A percentile compares a stretch with the other conserved stretches of the same genome.
Evolutionary conservation across 2,329 filamentous ascomycete genomes (phyloP).

Genomic region (Pseudogymnoascus sp.): DNA sequence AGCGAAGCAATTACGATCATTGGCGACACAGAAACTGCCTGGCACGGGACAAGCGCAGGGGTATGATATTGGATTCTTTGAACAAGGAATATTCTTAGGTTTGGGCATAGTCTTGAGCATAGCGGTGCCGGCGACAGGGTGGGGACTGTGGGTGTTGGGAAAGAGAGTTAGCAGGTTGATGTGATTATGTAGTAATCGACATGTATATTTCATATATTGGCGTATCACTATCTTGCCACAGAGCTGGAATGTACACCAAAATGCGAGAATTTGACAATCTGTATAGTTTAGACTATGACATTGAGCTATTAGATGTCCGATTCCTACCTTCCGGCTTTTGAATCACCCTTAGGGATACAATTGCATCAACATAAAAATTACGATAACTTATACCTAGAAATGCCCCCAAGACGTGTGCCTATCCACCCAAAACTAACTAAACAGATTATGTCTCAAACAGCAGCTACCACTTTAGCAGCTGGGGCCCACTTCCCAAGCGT

Average conservation of each 20-base stretch:
- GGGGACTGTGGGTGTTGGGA: neutral
- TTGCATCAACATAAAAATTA: neutral
- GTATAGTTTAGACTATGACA: too few relatives aligned
- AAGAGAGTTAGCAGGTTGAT: neutral
- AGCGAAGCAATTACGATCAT: neutral
- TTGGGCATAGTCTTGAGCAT: conserved; percentile 18
- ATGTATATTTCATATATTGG: neutral
- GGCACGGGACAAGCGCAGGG: conserved; percentile 31
- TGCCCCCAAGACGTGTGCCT: neutral
- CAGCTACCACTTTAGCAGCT: neutral
- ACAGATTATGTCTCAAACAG: neutral
- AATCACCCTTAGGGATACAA: neutral
- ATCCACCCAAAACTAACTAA: neutral
- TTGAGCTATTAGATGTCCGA: too few relatives aligned
- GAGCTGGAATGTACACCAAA: neutral
- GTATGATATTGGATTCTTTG: conserved; percentile 39
- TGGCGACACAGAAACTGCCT: conserved; percentile 19
- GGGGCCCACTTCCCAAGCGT: conserved; percentile 39
- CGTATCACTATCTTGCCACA: neutral
- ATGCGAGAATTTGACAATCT: neutral
- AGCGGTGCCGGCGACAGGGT: neutral
- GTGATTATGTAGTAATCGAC: neutral
- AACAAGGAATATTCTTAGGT: conserved; percentile 38
- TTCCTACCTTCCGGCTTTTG: neutral
- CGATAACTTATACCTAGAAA: neutral